Base-by-base conservation (phyloP, 192 early-diverging fungal genomes). In the Backusella psychrophila region DNA sequence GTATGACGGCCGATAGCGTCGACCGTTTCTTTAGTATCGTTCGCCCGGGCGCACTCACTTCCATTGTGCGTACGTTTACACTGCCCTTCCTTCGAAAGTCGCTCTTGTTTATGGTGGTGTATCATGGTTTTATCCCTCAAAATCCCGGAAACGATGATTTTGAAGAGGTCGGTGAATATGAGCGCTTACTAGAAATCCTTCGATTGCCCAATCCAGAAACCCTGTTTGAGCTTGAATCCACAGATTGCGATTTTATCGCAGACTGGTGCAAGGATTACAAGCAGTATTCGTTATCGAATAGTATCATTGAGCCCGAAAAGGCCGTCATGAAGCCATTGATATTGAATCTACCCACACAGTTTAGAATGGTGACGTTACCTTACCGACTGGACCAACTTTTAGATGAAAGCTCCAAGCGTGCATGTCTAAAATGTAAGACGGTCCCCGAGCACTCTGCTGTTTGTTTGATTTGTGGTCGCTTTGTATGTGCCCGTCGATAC, bases 401-500 rank as follows among this genome's bases (percentile, higher is more conserved):
- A 82, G 95, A 98, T 75, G 90, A 90, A 80, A 92, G 91, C 26
- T 85, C 93, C 77, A 87, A 87, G 68, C 87, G 86, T 34, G 85
- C 89, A 39, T 99, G 98, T 83, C 81, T 87, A 46, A 93, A 91
- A 46, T 99, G 98, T 84, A 89, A 90, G 65, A 91, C 86, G 23
- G 87, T 95, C 19, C 97, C 97, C 0, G 82, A 88, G 52, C 93
- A 98, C 70, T 96, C 96, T 0, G 96, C 96, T 0, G 82, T 99
- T 17, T 99, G 98, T 75, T 84, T 99, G 38, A 78, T 97, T 29
- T 99, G 98, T 83, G 98, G 98, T 6, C 88, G 87, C 0, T 93
- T 98, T 84, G 94, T 99, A 5, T 99, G 98, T 80, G 87, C 88
- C 33, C 96, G 96, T 83, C 93, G 91, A 71, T 96, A 93, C 74